Evolutionary conservation across 495 filamentous ascomycete species (phyloP), one percentile per base, ranked within the genome.

Genomic region (Aspergillus wentii): DNA sequence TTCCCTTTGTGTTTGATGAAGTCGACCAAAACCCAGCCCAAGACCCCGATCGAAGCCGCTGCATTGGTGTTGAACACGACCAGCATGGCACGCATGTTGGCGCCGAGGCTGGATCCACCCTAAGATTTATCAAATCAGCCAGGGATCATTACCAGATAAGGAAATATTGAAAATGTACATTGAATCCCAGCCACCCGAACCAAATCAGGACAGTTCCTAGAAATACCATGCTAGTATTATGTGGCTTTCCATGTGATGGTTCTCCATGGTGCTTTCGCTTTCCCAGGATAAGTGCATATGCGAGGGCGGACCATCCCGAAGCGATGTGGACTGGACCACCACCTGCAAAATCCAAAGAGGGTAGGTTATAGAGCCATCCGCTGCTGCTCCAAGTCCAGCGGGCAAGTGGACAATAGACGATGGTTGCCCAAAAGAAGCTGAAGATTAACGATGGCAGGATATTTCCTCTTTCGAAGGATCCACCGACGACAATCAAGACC

Each of bases 171-270:
- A 35, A 8, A 43, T 50, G 18, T 44, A 68, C 64, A 42, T 81
- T 81, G 52, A 82, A 82, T 7, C 76, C 75, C 41, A 75, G 66
- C 75, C 74, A 78, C 14, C 74, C 75, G 33, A 76, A 75, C 76
- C 76, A 80, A 35, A 79, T 74, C 19, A 79, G 55, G 1, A 70
- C 58, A 2, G 76, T 80, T 4, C 76, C 76, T 15, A 79, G 52
- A 48, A 79, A 77, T 13, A 79, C 71, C 27, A 76, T 49, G 3
- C 69, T 72, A 3, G 71, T 66, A 43, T 78, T 80, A 48, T 79
- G 75, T 13, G 74, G 65, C 43, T 72, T 74, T 28, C 56, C 57
- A 42, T 71, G 58, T 3, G 56, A 55, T 18, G 57, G 50, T 14
- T 71, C 65, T 21, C 59, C 63, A 19, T 64, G 48, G 38, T 66